Conservation (phyloP, 2,329 filamentous ascomycete species). For the Amesomyces nigricolor region DNA sequence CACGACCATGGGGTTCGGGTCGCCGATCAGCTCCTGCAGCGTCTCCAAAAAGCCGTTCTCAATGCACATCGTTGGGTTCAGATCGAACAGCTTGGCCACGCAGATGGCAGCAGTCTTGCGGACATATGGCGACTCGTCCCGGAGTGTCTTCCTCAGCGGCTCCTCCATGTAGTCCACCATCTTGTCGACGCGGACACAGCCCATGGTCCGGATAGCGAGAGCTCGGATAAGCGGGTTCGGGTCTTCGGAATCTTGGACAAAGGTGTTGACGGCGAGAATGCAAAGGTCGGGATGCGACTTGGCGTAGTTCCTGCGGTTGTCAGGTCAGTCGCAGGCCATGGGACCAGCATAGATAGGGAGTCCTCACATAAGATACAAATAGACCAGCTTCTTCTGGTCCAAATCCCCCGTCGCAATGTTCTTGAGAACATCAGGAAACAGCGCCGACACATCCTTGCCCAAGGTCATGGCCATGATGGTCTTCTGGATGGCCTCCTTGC, state of each 20-base stretch:
- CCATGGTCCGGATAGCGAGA: constrained; percentile 95
- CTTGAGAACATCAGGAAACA: constrained; percentile 97
- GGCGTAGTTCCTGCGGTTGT: constrained; percentile 78
- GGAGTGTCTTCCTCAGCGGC: constrained; percentile 86
- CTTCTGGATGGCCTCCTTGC: constrained; percentile 98
- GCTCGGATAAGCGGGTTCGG: constrained; percentile 94
- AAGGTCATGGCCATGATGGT: constrained; percentile 99
- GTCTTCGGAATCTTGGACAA: constrained; percentile 98
- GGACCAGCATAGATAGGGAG: background rate
- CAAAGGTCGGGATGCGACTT: constrained; percentile 98
- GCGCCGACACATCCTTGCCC: constrained; percentile 93
- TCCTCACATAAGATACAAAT: constrained; percentile 88
- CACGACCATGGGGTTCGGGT: constrained; percentile 98
- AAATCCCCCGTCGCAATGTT: constrained; percentile 94
- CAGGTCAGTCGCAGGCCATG: constrained; percentile 13
- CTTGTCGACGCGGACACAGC: constrained; percentile 95
- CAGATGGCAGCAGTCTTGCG: constrained; percentile 97
- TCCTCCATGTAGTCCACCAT: constrained; percentile 99
- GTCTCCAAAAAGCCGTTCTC: constrained; percentile 95
- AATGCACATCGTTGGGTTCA: constrained; percentile 86
- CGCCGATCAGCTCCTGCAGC: constrained; percentile 90
- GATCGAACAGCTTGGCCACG: constrained; percentile 94
- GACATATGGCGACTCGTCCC: constrained; percentile 97
- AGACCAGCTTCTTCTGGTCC: constrained; percentile 99
- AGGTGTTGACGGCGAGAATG: constrained; percentile 97